Evolutionary conservation across 805 yeast genomes (phyloP).

Genomic region (Kodamaea sagamina): DNA sequence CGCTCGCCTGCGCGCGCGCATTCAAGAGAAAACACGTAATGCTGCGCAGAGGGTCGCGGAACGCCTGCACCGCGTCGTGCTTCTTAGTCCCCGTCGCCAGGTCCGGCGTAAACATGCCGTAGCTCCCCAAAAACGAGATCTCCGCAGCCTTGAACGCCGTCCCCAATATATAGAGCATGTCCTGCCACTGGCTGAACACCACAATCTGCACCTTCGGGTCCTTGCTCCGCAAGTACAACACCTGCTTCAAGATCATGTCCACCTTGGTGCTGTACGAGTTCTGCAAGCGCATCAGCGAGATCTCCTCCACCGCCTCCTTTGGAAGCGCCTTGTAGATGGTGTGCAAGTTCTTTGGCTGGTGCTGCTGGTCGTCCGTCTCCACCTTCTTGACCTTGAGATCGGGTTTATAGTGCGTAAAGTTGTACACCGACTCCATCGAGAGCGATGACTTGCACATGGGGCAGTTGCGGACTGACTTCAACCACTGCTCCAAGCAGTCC

Average conservation of each 20-base stretch:
- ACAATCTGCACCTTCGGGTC: conserved; percentile 76
- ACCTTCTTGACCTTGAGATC: conserved; percentile 51
- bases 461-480: conserved; percentile 56
- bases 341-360: conserved; percentile 24
- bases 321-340: conserved; percentile 51
- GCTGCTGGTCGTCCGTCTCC: conserved; percentile 22
- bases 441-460: conserved; percentile 77
- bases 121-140: conserved; percentile 58
- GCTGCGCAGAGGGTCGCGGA: conserved; percentile 55
- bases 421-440: conserved; percentile 55
- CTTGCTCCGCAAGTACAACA: conserved; percentile 57
- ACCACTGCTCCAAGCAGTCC: conserved; percentile 79
- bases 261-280: conserved; percentile 78
- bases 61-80: conserved; percentile 51
- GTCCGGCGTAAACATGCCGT: conserved; percentile 39
- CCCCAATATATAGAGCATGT: conserved; percentile 64
- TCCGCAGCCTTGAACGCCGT: conserved; percentile 62
- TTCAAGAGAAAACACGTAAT: conserved; percentile 85
- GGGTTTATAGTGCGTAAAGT: conserved; percentile 62
- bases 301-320: conserved; percentile 42
- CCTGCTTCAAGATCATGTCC: conserved; percentile 76
- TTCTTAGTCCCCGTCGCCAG: conserved; percentile 29
- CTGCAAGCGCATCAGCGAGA: conserved; percentile 37
- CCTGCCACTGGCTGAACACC: conserved; percentile 87
- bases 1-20: conserved; percentile 87